Percentiles rank a stretch among this genome's conserved stretches.
phyloP scores from a whole-genome alignment of 208 protist species.

The Polymyxa betae region DNA sequence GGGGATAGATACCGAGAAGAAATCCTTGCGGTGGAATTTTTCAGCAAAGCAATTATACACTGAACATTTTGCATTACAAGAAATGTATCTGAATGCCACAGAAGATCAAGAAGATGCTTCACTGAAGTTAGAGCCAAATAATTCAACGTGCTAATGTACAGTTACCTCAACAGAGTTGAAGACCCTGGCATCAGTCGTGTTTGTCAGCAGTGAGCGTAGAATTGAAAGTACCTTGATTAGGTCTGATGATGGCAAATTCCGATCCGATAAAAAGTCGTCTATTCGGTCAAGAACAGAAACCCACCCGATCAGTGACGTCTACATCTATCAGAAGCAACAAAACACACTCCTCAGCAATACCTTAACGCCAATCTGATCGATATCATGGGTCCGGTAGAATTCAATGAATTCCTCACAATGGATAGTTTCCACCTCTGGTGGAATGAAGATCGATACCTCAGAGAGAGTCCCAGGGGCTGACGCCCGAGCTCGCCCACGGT shows the following conservation, averaged over 20 bases:
- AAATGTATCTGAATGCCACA: background rate
- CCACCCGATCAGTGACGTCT: constrained; percentile 21
- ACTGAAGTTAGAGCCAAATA: background rate
- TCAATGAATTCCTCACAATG: background rate
- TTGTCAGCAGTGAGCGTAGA: background rate
- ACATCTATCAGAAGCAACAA: background rate
- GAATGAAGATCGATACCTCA: background rate
- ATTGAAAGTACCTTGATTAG: background rate
- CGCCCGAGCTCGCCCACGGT: background rate
- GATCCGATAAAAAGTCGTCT: background rate
- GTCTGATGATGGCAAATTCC: background rate
- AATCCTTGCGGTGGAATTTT: background rate
- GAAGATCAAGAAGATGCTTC: background rate
- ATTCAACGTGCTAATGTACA: background rate
- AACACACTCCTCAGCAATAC: background rate
- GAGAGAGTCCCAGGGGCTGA: background rate
- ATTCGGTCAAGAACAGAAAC: background rate
- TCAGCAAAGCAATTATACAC: background rate
- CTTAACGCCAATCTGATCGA: background rate
- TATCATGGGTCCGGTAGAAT: background rate
- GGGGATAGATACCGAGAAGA: background rate
- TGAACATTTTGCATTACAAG: background rate
- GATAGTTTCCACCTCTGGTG: background rate
- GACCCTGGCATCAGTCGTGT: background rate
- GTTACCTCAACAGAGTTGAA: constrained; percentile 22